phyloP scores from a whole-genome alignment of 257 asterid species.

The Orobanche coerulescens region DNA sequence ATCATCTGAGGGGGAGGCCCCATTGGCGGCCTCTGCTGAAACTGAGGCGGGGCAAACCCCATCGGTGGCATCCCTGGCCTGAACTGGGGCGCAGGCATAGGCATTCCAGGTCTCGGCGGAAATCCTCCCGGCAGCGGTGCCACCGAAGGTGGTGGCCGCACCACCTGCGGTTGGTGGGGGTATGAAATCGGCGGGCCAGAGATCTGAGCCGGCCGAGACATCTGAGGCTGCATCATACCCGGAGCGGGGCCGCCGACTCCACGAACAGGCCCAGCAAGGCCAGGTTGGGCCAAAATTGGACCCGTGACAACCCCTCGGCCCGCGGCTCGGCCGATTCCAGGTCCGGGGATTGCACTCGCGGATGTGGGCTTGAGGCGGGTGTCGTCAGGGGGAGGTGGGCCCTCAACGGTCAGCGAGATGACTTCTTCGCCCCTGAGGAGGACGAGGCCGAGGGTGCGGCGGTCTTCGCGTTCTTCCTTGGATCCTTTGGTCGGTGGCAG shows the following conservation, averaged over 20 bases:
- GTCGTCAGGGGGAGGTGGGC: constrained; percentile 67
- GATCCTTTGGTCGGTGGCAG: constrained; percentile 66
- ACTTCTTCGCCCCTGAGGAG: constrained; percentile 35
- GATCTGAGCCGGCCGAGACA: constrained; percentile 60
- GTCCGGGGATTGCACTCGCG: constrained; percentile 43
- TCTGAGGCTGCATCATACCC: constrained; percentile 90
- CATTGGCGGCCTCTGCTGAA: constrained; percentile 54
- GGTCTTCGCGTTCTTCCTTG: constrained; percentile 70
- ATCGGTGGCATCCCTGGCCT: constrained; percentile 48
- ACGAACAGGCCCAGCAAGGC: constrained; percentile 66
- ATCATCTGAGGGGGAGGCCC: constrained; percentile 60
- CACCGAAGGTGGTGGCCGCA: constrained; percentile 49
- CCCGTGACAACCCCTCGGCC: constrained; percentile 71
- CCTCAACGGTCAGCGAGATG: constrained; percentile 41
- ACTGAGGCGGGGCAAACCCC: constrained; percentile 47
- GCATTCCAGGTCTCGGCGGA: constrained; percentile 33
- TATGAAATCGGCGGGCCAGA: constrained; percentile 52
- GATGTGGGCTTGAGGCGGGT: constrained; percentile 46
- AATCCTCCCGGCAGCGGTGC: constrained; percentile 38
- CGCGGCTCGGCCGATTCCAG: constrained; percentile 73
- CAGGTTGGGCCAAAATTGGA: constrained; percentile 58
- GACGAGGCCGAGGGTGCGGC: constrained; percentile 76
- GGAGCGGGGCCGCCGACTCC: constrained; percentile 88
- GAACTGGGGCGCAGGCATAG: constrained; percentile 43
- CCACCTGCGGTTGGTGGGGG: constrained; percentile 39